Conservation (phyloP, 1,284 basidiomycete species). For the Bondarzewia mesenterica region DNA sequence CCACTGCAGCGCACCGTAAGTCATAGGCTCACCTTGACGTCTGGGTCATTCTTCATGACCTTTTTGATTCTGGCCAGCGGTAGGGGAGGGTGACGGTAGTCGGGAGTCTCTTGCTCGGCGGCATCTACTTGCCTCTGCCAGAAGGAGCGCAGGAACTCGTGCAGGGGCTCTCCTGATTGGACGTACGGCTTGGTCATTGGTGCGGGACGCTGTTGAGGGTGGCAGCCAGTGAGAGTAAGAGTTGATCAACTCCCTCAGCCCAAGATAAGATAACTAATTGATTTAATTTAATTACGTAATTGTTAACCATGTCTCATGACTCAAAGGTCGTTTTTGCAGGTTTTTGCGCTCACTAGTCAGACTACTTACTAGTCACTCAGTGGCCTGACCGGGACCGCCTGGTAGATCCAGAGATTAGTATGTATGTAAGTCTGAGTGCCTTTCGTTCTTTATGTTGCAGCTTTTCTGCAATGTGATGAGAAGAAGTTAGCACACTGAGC, state of each 20-base stretch:
- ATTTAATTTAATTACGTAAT: too few species aligned
- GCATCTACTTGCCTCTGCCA: slow-evolving; percentile 79
- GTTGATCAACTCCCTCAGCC: background rate
- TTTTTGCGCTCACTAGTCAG: too few species aligned
- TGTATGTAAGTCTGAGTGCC: too few species aligned
- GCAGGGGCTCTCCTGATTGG: slow-evolving; percentile 66
- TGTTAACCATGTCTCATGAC: background rate
- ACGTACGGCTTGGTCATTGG: slow-evolving; percentile 28
- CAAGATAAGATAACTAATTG: background rate
- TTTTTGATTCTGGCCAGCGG: slow-evolving; percentile 92
- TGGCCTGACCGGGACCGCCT: too few species aligned
- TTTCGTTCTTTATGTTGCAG: too few species aligned
- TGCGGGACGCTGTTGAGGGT: background rate
- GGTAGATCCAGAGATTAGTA: too few species aligned
- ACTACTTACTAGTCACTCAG: too few species aligned
- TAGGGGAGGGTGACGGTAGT: slow-evolving; percentile 80
- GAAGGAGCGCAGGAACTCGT: slow-evolving; percentile 72
- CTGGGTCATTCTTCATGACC: slow-evolving; percentile 97
- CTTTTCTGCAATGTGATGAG: too few species aligned
- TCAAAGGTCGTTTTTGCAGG: too few species aligned
- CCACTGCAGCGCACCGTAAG: background rate
- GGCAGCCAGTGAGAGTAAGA: background rate
- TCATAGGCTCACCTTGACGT: slow-evolving; percentile 69
- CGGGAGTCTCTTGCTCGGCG: slow-evolving; percentile 76
- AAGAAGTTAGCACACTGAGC: too few species aligned